These are phyloP conservation scores for Verticillium isaacii DNA, from an alignment of 2,329 filamentous ascomycete genomes.

Conservation along the genomic window DNA sequence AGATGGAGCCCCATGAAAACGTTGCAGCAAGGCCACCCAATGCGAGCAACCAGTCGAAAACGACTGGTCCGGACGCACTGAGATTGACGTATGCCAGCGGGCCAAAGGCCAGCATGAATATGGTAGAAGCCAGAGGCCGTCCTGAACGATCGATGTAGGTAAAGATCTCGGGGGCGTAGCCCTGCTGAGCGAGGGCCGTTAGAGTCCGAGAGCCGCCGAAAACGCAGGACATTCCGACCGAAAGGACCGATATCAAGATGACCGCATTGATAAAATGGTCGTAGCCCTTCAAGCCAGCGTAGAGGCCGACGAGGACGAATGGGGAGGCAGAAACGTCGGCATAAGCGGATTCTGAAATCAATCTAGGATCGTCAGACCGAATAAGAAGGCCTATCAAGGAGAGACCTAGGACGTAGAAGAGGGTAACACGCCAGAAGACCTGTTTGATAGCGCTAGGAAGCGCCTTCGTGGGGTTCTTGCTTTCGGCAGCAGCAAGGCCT, in stretches of 20 bases:
- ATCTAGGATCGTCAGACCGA: constrained; percentile 35
- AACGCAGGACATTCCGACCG: constrained; percentile 53
- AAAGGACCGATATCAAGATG: constrained; percentile 54
- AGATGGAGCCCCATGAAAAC: constrained; percentile 67
- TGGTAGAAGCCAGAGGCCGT: constrained; percentile 47
- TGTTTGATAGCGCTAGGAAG: constrained; percentile 83
- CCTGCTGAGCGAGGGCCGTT: constrained; percentile 53
- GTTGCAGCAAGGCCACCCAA: constrained; percentile 62
- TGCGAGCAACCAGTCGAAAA: constrained; percentile 63
- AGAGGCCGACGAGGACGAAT: constrained; percentile 53
- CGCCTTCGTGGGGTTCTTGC: constrained; percentile 63
- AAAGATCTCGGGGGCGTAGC: constrained; percentile 52
- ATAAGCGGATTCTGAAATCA: constrained; percentile 37
- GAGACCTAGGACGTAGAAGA: constrained; percentile 50
- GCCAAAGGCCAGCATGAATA: constrained; percentile 41
- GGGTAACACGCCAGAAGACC: constrained; percentile 55
- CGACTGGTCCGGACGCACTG: constrained; percentile 33
- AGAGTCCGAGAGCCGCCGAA: constrained; percentile 57
- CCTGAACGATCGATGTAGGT: constrained; percentile 54
- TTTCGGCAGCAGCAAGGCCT: constrained; percentile 68
- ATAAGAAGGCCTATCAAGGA: constrained; percentile 48
- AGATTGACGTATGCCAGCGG: constrained; percentile 45
- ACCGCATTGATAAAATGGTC: constrained; percentile 54
- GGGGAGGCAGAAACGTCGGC: constrained; percentile 35
- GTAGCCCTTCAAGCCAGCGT: constrained; percentile 26